Percentiles rank a stretch among this genome's conserved stretches.
Conservation (phyloP, 2,329 filamentous ascomycete genomes). For the Diaporthe australafricana region DNA sequence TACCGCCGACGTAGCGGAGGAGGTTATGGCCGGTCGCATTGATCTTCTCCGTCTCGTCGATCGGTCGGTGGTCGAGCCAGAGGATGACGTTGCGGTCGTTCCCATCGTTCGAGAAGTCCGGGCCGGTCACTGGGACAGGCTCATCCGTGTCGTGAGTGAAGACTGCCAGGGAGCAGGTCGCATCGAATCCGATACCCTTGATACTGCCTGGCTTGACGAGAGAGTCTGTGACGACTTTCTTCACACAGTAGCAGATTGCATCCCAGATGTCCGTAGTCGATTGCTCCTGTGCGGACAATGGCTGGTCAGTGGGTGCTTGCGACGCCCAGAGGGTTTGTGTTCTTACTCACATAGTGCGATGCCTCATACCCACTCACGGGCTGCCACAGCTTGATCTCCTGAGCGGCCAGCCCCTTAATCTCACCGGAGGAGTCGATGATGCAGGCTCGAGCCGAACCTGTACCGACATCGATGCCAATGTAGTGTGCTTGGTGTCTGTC, state of each 20-base stretch:
- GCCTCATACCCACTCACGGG: slow-evolving; percentile 71
- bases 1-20: slow-evolving; percentile 94
- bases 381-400: slow-evolving; percentile 85
- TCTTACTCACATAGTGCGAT: slow-evolving; percentile 68
- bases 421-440: slow-evolving; percentile 93
- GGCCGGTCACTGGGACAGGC: slow-evolving; percentile 89
- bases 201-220: slow-evolving; percentile 81
- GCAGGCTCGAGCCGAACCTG: slow-evolving; percentile 93
- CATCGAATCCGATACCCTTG: slow-evolving; percentile 95
- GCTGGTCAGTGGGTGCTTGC: neutral
- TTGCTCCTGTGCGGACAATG: slow-evolving; percentile 78
- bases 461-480: slow-evolving; percentile 95
- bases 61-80: slow-evolving; percentile 95
- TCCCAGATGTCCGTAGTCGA: slow-evolving; percentile 97
- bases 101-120: slow-evolving; percentile 81
- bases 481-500: slow-evolving; percentile 62
- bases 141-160: slow-evolving; percentile 91
- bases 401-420: slow-evolving; percentile 80
- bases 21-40: slow-evolving; percentile 94
- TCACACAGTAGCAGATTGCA: slow-evolving; percentile 90
- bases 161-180: slow-evolving; percentile 96
- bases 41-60: slow-evolving; percentile 91
- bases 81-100: slow-evolving; percentile 95
- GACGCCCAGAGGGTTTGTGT: too few species aligned
- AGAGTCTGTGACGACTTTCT: slow-evolving; percentile 83